Evolutionary conservation across 140 eudicot species (phyloP).

Genomic region (Bidens hawaiensis): DNA sequence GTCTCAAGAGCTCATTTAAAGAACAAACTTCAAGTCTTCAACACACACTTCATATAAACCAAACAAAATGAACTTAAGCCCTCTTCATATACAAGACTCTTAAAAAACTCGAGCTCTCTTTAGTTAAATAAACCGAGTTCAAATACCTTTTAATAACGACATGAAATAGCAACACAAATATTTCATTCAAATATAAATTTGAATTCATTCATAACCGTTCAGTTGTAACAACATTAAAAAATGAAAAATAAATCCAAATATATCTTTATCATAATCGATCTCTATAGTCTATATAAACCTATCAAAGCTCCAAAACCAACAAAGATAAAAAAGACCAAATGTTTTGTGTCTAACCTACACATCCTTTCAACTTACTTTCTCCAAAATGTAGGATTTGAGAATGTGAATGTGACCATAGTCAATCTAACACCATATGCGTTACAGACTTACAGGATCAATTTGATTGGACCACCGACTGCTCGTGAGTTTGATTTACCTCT

Average conservation of each 20-base stretch:
- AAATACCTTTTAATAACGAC: background rate
- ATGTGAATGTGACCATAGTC: background rate
- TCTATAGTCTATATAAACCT: constrained; percentile 5
- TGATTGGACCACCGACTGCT: background rate
- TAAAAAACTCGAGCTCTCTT: too few species aligned
- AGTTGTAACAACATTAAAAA: background rate
- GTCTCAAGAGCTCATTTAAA: background rate
- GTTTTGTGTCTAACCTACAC: too few species aligned
- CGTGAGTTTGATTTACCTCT: background rate
- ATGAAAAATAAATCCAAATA: constrained; percentile 13
- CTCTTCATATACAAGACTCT: too few species aligned
- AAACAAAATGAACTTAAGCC: background rate
- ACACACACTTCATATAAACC: background rate
- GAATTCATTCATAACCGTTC: background rate
- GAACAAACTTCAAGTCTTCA: background rate
- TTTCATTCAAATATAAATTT: constrained; percentile 10
- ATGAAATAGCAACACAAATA: background rate
- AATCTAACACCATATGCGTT: too few species aligned
- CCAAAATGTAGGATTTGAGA: background rate
- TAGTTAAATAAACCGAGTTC: too few species aligned
- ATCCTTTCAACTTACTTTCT: too few species aligned
- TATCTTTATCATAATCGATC: constrained; percentile 10
- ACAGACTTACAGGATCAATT: background rate
- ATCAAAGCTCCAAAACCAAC: background rate
- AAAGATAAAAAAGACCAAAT: background rate